Percentiles rank a stretch among this genome's conserved stretches.
Conservation (phyloP, 495 filamentous ascomycete genomes). For the Penicillium tannophilum region DNA sequence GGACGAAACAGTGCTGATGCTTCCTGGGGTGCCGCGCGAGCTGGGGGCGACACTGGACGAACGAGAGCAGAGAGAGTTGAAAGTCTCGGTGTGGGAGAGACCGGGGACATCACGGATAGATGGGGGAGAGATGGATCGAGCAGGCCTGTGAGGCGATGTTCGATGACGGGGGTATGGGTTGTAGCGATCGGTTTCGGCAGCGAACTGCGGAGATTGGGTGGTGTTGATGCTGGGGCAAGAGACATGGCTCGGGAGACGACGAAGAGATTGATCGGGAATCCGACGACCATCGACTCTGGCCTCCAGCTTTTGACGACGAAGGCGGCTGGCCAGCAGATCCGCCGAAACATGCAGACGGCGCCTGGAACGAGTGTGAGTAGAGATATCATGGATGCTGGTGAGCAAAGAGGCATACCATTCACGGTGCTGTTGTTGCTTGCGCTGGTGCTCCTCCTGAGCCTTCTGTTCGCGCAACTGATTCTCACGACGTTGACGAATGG, state of each 20-base stretch:
- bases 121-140: conserved; percentile 53
- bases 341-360: conserved; percentile 45
- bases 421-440: conserved; percentile 43
- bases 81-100: conserved; percentile 48
- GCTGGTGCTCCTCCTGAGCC: conserved; percentile 34
- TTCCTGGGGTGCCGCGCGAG: conserved; percentile 44
- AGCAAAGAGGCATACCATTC: conserved; percentile 31
- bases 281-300: conserved; percentile 30
- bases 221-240: conserved; percentile 40
- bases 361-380: conserved; percentile 18
- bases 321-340: conserved; percentile 43
- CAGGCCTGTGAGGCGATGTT: conserved; percentile 33
- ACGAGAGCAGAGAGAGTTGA: conserved; percentile 49
- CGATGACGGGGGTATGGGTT: conserved; percentile 42
- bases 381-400: neutral
- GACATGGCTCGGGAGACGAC: conserved; percentile 34
- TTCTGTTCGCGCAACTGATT: conserved; percentile 30
- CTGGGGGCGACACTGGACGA: conserved; percentile 51
- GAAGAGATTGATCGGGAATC: conserved; percentile 19
- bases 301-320: conserved; percentile 46
- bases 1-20: conserved; percentile 45
- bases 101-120: conserved; percentile 50
- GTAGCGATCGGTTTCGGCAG: conserved; percentile 39
- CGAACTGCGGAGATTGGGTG: conserved; percentile 33
- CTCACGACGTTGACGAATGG: conserved; percentile 63